These are phyloP conservation scores for Malus asiatica DNA, from an alignment of 306 rosid genomes.

Conservation along the genomic window DNA sequence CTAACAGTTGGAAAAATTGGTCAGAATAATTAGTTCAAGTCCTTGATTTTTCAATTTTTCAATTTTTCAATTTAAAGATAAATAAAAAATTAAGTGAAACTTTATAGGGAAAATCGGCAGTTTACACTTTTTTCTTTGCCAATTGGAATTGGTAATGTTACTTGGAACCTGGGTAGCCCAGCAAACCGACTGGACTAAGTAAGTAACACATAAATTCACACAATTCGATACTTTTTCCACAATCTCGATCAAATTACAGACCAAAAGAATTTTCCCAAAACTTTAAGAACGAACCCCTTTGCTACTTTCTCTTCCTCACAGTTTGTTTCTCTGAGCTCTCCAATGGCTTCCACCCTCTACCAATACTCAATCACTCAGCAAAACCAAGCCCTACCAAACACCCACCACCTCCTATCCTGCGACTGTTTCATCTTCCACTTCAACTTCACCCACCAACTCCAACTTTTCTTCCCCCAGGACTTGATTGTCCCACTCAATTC, in stretches of 20 bases:
- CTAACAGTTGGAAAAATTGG: too few species aligned
- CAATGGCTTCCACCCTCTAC: constrained; percentile 21
- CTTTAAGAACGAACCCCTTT: neutral
- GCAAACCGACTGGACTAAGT: constrained; percentile 5
- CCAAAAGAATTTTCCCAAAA: neutral
- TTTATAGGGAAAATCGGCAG: too few species aligned
- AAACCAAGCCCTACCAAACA: neutral
- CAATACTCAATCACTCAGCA: constrained; percentile 9
- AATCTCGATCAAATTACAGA: neutral
- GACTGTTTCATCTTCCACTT: constrained; percentile 19
- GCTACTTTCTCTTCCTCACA: neutral
- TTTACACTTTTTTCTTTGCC: neutral
- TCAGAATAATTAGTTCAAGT: too few species aligned
- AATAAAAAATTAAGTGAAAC: too few species aligned
- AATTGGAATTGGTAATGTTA: neutral
- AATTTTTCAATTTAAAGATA: too few species aligned
- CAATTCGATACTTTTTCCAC: neutral
- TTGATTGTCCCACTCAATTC: constrained; percentile 1
- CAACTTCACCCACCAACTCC: constrained; percentile 19
- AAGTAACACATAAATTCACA: constrained; percentile 1
- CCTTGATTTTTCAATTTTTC: too few species aligned
- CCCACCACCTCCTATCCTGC: constrained; percentile 17
- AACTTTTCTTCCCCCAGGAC: constrained; percentile 5
- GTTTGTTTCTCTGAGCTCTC: neutral
- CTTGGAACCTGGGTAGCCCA: constrained; percentile 8